phyloP scores from a whole-genome alignment of 495 filamentous ascomycete genomes.

The Penicillium riverlandense region DNA sequence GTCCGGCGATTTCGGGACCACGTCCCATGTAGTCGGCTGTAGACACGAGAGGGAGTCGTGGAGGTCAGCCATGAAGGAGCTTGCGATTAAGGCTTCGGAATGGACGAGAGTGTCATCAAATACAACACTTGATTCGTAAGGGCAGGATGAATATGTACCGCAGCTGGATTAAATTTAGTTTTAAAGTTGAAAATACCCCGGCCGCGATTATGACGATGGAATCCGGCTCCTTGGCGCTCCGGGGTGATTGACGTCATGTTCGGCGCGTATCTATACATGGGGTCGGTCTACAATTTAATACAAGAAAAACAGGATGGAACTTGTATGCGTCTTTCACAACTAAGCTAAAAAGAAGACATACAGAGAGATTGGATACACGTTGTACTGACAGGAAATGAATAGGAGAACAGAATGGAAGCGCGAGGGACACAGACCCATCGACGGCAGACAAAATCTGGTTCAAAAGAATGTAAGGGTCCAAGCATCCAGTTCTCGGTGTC shows the following conservation, averaged over 20 bases:
- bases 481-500: slow-evolving; percentile 21
- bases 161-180: no score
- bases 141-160: no score
- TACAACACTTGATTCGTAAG: background rate
- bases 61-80: slow-evolving; percentile 49
- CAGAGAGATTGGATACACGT: background rate
- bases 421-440: background rate
- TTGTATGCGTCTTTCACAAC: background rate
- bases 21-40: slow-evolving; percentile 59
- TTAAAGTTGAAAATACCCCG: no score
- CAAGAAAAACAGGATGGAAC: background rate
- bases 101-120: background rate
- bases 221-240: background rate
- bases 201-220: background rate
- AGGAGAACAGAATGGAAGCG: background rate
- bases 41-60: slow-evolving; percentile 71
- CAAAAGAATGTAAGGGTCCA: slow-evolving; percentile 16
- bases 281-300: no score
- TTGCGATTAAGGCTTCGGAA: background rate
- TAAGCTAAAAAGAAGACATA: background rate
- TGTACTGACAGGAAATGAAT: background rate
- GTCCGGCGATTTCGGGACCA: slow-evolving; percentile 48
- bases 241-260: slow-evolving; percentile 3
- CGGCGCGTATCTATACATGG: background rate
- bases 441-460: background rate